Base-by-base conservation (phyloP, 176 grass and related monocot genomes). In the Otatea glauca region DNA sequence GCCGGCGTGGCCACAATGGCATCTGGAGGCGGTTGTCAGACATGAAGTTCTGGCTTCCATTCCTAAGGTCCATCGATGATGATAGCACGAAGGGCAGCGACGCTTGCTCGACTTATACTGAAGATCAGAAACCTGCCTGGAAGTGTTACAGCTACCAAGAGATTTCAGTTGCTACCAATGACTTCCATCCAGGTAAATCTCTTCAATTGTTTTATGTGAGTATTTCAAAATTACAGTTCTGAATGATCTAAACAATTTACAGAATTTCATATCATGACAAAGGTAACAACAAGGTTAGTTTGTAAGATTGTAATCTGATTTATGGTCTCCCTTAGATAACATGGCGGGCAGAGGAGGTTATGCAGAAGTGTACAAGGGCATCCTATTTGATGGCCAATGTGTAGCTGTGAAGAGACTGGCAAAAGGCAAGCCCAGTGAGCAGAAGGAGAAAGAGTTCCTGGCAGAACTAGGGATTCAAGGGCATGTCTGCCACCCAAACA, bases 401-500 rank as follows among this genome's bases (percentile, higher is more conserved):
- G n/a, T 99, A 48, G 91, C 93, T 53, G 79, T 99, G 4, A 99
- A 99, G 81, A 94, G 91, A 60, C 71, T 99, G 71, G 88, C 93
- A 51, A 81, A 90, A 82, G 89, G 87, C 34, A 99, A 89, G 50
- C 65, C 91, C 14, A 82, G 66, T 85, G 91, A 88, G 44, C 90
- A 95, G 58, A 96, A 96, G 75, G 96, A 99, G 82, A 94, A 89
- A 25, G 93, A 99, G 59, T 99, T 99, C 62, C 81, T 94, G 5
- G 82, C 87, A 29, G 96, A 96, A 84, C 83, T 99, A 5, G 93
- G 96, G 34, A 99, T 99, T 14, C 89, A 96, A 27, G 93, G 91
- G 8, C 93, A 99, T 85, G 89, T 99, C 9, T 96, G 89, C 71
- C 96, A 99, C 73, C 96, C 96, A 51, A 99, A 96, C 88, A 96